Base-by-base conservation (phyloP, 768 basidiomycete genomes). In the Mycena rebaudengoi region DNA sequence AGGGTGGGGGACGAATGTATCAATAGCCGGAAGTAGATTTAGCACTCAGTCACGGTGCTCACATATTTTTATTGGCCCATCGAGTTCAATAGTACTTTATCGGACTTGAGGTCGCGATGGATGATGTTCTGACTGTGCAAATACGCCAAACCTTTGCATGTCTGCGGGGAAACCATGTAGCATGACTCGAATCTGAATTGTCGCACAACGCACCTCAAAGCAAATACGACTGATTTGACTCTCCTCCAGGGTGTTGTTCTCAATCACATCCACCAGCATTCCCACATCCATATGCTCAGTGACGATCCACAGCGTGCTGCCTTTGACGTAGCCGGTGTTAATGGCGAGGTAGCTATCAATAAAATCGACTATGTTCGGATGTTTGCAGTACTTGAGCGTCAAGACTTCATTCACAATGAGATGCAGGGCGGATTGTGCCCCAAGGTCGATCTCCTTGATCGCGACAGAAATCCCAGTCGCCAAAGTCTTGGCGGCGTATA, bases 361-460 rank as follows among this genome's bases (percentile, higher is more conserved):
- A 73, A 89, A 91, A 71, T 88, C 89, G 76, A 91, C 86, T 30
- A 91, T 88, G 67, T 91, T 91, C 26, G 88, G 86, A 70, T 90
- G 89, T 39, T n/a, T n/a, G n/a, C n/a, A n/a, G 76, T 96, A 97
- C 76, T 96, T 97, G 98, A 99, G 98, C 69, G 99, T 97, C 64
- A 98, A 82, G 69, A 98, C 98, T 77, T 98, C 96, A 70, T 98
- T 98, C 58, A 98, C 96, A 73, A 98, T 97, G 52, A 98, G 85
- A 80, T n/a, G n/a, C n/a, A 98, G 99, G 63, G 97, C 84, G n/a
- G 96, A 96, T 71, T 97, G 96, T 73, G 95, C 93, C 21, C 94
- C 85, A 37, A 98, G 83, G 77, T 98, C 96, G 96, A 98, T 98
- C 83, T 98, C 95, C 81, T 98, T 98, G 82, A 98, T 97, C 3